Percentiles rank a stretch among this genome's conserved stretches.
These are phyloP conservation scores for Camellia oleifera DNA, from an alignment of 179 eudicot genomes.

Conservation along the genomic window DNA sequence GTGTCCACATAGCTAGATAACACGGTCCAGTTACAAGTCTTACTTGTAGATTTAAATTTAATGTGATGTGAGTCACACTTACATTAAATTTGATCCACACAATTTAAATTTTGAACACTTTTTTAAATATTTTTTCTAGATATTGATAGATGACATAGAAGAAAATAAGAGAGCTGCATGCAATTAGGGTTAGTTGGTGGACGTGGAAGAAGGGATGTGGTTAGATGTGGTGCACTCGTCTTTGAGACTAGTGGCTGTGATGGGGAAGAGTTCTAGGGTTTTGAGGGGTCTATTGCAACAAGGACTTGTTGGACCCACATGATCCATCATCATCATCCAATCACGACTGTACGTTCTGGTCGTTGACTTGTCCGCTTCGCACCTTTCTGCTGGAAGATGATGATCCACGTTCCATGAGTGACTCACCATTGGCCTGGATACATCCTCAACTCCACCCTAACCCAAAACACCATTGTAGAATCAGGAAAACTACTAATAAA, in stretches of 20 bases:
- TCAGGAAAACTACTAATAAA: too few species aligned
- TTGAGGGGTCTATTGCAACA: conserved; percentile 41
- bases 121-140: too few species aligned
- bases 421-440: background rate
- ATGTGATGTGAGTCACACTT: too few species aligned
- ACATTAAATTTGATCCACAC: too few species aligned
- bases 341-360: conserved; percentile 20
- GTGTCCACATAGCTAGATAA: too few species aligned
- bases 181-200: conserved; percentile 9
- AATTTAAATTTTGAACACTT: too few species aligned
- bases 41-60: too few species aligned
- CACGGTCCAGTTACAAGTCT: too few species aligned
- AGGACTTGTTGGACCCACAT: conserved; percentile 22
- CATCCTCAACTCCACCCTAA: conserved; percentile 16
- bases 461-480: background rate
- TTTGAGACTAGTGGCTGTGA: conserved; percentile 33
- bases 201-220: conserved; percentile 2
- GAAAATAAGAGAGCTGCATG: too few species aligned
- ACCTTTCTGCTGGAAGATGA: background rate
- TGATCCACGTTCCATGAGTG: conserved; percentile 28
- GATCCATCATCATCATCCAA: conserved; percentile 28
- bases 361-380: conserved; percentile 16
- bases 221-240: conserved; percentile 11
- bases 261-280: conserved; percentile 88
- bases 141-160: background rate